Evolutionary conservation across 305 asterid genomes (phyloP).

Genomic region (Solanum hybrid): DNA sequence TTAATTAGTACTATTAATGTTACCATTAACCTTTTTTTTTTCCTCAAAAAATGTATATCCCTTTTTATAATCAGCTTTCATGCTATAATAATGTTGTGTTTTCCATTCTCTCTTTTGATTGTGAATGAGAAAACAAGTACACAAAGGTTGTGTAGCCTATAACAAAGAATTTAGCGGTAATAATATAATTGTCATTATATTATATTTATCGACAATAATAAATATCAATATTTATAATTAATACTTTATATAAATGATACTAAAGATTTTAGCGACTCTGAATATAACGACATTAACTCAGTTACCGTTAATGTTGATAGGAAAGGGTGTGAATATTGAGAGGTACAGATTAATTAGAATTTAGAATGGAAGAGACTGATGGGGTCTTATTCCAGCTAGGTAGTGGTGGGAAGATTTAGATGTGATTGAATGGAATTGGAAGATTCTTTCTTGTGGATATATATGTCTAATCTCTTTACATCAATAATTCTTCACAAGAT

Average conservation of each 20-base stretch:
- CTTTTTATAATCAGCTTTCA: not conserved
- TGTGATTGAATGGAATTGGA: slow-evolving; percentile 4
- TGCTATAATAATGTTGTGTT: not conserved
- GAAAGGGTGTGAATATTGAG: not conserved
- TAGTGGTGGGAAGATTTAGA: slow-evolving; percentile 14
- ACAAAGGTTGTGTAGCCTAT: not conserved
- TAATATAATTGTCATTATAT: too few species aligned
- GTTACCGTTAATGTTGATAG: not conserved
- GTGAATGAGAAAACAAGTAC: not conserved
- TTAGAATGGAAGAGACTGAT: not conserved
- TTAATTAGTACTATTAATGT: not conserved
- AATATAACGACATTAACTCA: not conserved
- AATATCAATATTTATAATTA: not conserved
- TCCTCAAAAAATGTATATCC: not conserved
- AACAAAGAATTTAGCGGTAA: too few species aligned
- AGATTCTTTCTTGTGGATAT: slow-evolving; percentile 19
- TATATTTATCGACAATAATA: not conserved
- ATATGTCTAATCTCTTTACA: not conserved
- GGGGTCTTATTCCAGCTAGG: slow-evolving; percentile 20
- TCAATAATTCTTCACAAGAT: not conserved
- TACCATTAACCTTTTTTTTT: not conserved
- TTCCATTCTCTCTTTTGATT: not conserved
- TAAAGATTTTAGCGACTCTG: not conserved
- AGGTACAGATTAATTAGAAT: not conserved
- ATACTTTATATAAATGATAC: not conserved